Base-by-base conservation (phyloP, 2,329 filamentous ascomycete species). In the Aureobasidium sp. region DNA sequence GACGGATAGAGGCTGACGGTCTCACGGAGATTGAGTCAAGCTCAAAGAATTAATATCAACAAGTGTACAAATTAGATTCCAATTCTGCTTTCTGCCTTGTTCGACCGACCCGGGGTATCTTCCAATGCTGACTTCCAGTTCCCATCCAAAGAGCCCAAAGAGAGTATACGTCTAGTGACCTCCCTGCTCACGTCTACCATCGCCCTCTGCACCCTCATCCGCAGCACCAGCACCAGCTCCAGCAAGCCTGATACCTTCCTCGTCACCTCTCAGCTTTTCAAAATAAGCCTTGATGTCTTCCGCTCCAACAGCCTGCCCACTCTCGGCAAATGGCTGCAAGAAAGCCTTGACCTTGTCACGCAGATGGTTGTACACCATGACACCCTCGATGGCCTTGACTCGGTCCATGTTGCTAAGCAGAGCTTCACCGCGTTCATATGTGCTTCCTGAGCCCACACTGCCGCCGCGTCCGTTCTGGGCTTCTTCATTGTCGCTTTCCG, bases 241-340 rank as follows among this genome's bases (percentile, higher is more conserved):
- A 0, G 86, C 86, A 66, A 85, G 82, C 67, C 79, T 79, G 62
- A 91, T 90, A 0, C 80, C 89, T 68, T 88, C 78, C 48, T 91
- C 89, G 74, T 97, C 94, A 63, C 94, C 94, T 65, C 94, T 83
- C 67, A 99, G 76, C 77, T 94, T 93, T 57, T 93, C 93, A 81
- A 99, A 99, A 73, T 97, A 96, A 2, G 85, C 85, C 75, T 97
- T 99, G 75, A 99, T 94, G 75, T 97, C 92, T 71, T 99, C 94
- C 0, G 93, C 93, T 1, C 91, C 87, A 24, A 99, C 92, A 0
- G 90, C 86, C 73, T 89, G 79, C 0, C 93, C 93, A 65, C 88
- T 95, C 71, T 97, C 91, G 0, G 94, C 94, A 72, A 96, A 99
- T 47, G 95, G 89, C 75, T 92, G 86, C 69, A 99, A 85, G 73